Percentiles rank a stretch among this genome's conserved stretches.
phyloP scores from a whole-genome alignment of 164 flowering plant genomes.

The Houttuynia cordata region DNA sequence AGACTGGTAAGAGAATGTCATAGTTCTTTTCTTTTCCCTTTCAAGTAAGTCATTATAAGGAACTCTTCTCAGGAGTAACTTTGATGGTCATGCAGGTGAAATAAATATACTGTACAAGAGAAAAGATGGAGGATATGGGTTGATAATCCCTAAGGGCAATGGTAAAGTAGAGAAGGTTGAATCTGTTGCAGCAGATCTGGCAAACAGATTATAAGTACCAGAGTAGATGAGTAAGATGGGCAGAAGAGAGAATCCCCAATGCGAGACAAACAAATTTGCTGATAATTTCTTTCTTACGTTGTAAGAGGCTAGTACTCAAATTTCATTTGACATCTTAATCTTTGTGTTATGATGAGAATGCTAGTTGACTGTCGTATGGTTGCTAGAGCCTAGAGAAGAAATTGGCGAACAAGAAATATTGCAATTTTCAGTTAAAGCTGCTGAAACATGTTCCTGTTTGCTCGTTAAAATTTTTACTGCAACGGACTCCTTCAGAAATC shows the following conservation, averaged over 20 bases:
- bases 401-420: too few relatives aligned
- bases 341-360: not conserved
- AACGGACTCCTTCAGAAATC: too few relatives aligned
- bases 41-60: not conserved
- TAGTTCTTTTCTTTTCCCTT: not conserved
- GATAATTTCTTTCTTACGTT: not conserved
- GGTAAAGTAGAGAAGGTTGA: constrained; percentile 47
- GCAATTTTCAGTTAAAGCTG: too few relatives aligned
- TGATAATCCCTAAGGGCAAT: constrained; percentile 73
- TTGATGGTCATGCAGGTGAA: constrained; percentile 39
- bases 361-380: not conserved
- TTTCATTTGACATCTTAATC: not conserved
- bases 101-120: constrained; percentile 81
- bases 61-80: not conserved
- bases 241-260: not conserved
- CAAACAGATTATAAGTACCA: constrained; percentile 24
- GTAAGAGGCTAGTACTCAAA: not conserved
- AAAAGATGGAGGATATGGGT: constrained; percentile 83
- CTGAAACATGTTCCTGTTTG: too few relatives aligned
- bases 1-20: constrained; percentile 44
- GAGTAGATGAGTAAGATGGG: constrained; percentile 15
- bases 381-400: not conserved
- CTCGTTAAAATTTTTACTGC: too few relatives aligned
- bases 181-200: constrained; percentile 23
- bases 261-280: not conserved